phyloP scores from a whole-genome alignment of 345 rosid genomes.

The Limnanthes douglasii region DNA sequence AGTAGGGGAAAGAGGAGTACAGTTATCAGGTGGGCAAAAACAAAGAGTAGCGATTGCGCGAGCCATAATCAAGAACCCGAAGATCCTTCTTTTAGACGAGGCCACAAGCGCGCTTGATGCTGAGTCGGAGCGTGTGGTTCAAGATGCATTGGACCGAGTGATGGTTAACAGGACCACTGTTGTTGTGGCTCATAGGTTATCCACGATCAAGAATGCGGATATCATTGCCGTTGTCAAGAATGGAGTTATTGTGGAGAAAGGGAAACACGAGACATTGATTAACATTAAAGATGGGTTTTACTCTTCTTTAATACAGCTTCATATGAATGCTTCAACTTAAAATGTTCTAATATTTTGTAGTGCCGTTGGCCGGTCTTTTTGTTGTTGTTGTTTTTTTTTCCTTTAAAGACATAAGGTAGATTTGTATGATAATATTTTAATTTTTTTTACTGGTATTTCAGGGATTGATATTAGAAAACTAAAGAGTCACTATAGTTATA shows the following conservation, averaged over 20 bases:
- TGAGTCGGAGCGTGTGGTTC: slow-evolving; percentile 51
- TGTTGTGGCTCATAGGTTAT: slow-evolving; percentile 70
- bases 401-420: too few relatives aligned
- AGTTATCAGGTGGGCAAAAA: slow-evolving; percentile 68
- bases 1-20: slow-evolving; percentile 67
- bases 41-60: slow-evolving; percentile 72
- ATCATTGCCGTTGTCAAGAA: slow-evolving; percentile 53
- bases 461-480: too few relatives aligned
- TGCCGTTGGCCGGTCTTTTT: too few relatives aligned
- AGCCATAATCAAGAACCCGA: slow-evolving; percentile 54
- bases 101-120: slow-evolving; percentile 83
- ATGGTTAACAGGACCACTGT: slow-evolving; percentile 28
- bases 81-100: slow-evolving; percentile 58
- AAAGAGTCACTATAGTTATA: too few relatives aligned
- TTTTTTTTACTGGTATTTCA: too few relatives aligned
- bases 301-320: slow-evolving; percentile 44
- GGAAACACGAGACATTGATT: slow-evolving; percentile 43
- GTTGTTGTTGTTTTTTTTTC: too few relatives aligned
- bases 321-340: slow-evolving; percentile 13
- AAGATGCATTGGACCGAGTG: slow-evolving; percentile 38
- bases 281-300: slow-evolving; percentile 40
- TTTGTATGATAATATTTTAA: too few relatives aligned
- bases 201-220: slow-evolving; percentile 57
- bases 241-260: slow-evolving; percentile 60
- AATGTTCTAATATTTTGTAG: too few relatives aligned